A percentile compares a stretch with the other conserved stretches of the same genome.
Conservation (phyloP, 2,329 filamentous ascomycete species). For the Pseudopyricularia javanii region DNA sequence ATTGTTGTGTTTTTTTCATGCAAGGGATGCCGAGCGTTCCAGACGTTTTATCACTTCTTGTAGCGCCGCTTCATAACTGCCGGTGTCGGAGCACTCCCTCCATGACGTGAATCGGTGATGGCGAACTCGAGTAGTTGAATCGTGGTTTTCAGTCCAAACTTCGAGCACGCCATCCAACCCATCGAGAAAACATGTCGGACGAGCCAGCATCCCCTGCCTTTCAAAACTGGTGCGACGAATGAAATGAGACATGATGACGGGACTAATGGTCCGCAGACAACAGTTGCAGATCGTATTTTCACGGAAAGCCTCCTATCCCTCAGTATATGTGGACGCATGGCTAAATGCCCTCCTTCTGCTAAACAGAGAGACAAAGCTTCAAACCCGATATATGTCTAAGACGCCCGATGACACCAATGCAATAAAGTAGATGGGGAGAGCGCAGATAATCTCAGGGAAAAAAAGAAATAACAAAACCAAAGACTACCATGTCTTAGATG, state of each 20-base stretch:
- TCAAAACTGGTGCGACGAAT: not conserved
- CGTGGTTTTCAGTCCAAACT: not conserved
- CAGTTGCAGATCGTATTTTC: not conserved
- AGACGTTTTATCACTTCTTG: no score
- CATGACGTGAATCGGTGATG: no score
- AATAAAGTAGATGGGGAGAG: not conserved
- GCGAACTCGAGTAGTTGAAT: not conserved
- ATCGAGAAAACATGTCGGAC: not conserved
- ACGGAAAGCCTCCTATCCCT: no score
- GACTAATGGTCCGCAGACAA: no score
- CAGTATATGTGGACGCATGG: no score
- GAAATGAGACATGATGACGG: not conserved
- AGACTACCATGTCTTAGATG: slow-evolving; percentile 22
- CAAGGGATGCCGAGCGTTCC: not conserved
- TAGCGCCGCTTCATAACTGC: no score
- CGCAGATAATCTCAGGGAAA: not conserved
- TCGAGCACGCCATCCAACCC: no score
- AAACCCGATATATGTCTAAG: no score
- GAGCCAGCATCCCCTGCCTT: not conserved
- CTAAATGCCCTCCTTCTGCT: not conserved
- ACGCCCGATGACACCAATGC: not conserved
- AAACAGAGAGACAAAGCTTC: not conserved
- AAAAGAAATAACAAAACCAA: not conserved
- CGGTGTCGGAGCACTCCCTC: no score
- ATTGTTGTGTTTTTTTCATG: not conserved